These are phyloP conservation scores for Collybia sp. DNA, from an alignment of 768 basidiomycete species.

Conservation along the genomic window DNA sequence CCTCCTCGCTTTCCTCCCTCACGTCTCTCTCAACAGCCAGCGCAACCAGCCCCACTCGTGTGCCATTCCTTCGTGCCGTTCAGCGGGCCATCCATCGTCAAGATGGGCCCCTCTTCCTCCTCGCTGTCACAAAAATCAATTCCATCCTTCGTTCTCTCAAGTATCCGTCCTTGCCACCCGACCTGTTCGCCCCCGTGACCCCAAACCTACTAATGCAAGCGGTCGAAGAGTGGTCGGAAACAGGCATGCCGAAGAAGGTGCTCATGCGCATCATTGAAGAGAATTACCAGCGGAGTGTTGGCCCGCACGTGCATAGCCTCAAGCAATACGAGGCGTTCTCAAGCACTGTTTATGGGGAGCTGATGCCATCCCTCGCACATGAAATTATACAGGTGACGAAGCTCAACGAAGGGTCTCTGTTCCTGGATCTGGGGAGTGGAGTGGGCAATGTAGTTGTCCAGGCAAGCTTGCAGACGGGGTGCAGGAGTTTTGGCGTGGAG, in stretches of 20 bases:
- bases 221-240: conserved; percentile 44
- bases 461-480: conserved; percentile 76
- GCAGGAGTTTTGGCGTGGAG: conserved; percentile 74
- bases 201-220: conserved; percentile 45
- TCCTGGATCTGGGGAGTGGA: conserved; percentile 83
- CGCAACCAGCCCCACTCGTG: conserved; percentile 12
- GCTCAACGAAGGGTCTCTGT: conserved; percentile 56
- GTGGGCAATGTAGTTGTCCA: conserved; percentile 85
- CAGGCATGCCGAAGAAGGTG: conserved; percentile 59
- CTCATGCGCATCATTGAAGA: conserved; percentile 80
- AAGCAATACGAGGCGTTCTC: conserved; percentile 81
- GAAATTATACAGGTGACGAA: conserved; percentile 55
- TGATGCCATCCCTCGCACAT: conserved; percentile 80
- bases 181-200: conserved; percentile 39
- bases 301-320: conserved; percentile 80
- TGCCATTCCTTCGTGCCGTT: conserved; percentile 47
- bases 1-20: conserved; percentile 23
- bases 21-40: conserved; percentile 23
- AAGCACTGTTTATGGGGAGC: conserved; percentile 85
- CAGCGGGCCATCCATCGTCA: conserved; percentile 65
- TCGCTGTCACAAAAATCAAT: conserved; percentile 60
- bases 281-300: conserved; percentile 90
- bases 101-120: conserved; percentile 70
- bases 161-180: conserved; percentile 52
- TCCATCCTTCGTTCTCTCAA: conserved; percentile 57